Base-by-base conservation (phyloP, 139 green algal genomes). In the Pseudopediastrum boryanum region DNA sequence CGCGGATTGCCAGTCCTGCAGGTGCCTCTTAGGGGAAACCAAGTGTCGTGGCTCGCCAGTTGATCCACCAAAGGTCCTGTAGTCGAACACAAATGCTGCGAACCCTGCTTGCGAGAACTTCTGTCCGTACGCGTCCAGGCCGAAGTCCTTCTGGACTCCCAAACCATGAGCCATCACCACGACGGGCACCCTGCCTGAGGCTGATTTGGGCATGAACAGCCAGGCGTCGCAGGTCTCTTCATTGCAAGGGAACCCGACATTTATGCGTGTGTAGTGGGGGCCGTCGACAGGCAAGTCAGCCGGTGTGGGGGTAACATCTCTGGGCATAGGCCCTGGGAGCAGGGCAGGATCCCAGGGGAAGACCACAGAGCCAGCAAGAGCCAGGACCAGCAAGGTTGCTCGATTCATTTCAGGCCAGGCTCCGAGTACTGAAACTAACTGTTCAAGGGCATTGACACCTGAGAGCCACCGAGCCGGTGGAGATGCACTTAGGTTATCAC, bases 1-100 rank as follows among this genome's bases (percentile, higher is more conserved):
- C 4, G 81, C 85, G 5, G 77, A 51, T 59, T 78, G 63, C 74
- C 74, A 85, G 70, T 89, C 85, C 48, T 85, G 61, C 56, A 82
- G 25, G 41, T 85, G 71, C 38, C 77, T 58, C 12, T 56, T 52
- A 27, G 67, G 77, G 16, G 48, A 75, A 23, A 85, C 79, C 66
- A 71, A 77, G 71, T 89, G 85, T 0, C 85, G 44, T 0, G 78
- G 72, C 77, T 66, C 56, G 0, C 85, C 85, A 2, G 84, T 82
- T 35, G 64, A 82, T 66, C 85, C 85, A 0, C 85, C 85, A 64
- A 87, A 90, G 0, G 54, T 67, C 0, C 75, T 77, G 71, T 90
- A 90, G 76, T 90, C 85, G n/a, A 86, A 85, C 1, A 79, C 79
- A n/a, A 90, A 41, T 0, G 84, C 79, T 19, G 82, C 85, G 54